Evolutionary conservation across 257 asterid genomes (phyloP).

Genomic region (Ligustrum vulgare): DNA sequence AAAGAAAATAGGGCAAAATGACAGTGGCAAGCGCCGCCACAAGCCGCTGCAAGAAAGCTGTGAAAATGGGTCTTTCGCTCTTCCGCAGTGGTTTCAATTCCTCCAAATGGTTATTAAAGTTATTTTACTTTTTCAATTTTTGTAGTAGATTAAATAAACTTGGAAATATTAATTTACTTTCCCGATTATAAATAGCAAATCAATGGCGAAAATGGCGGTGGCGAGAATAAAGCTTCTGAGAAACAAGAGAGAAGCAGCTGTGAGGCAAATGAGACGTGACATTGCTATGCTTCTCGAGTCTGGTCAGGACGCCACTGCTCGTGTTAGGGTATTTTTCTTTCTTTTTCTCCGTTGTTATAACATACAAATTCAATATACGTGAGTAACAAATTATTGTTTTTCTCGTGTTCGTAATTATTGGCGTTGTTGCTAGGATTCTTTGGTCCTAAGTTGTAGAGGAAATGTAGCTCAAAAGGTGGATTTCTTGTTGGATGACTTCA

Average conservation of each 20-base stretch:
- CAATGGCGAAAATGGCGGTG: conserved; percentile 95
- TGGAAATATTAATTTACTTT: neutral
- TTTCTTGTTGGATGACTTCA: neutral
- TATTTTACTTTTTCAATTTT: neutral
- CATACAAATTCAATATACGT: too few relatives aligned
- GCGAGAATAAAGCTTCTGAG: conserved; percentile 93
- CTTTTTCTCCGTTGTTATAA: neutral
- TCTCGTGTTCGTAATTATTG: neutral
- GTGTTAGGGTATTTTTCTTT: conserved; percentile 58
- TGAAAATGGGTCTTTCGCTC: conserved; percentile 54
- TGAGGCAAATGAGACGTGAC: conserved; percentile 96
- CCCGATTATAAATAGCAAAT: conserved; percentile 50
- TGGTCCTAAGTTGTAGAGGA: neutral
- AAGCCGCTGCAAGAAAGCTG: conserved; percentile 63
- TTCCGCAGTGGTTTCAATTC: conserved; percentile 70
- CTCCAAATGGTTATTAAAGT: conserved; percentile 64
- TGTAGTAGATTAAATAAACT: conserved; percentile 15
- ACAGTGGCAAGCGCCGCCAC: conserved; percentile 48
- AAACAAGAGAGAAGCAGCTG: conserved; percentile 92
- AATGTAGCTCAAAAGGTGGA: neutral
- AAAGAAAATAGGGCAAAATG: conserved; percentile 30
- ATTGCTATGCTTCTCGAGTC: conserved; percentile 90
- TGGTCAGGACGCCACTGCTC: conserved; percentile 89
- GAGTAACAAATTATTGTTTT: too few relatives aligned
- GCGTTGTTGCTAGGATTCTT: neutral